Conservation (phyloP, 352 stramenopile species). For the Globisporangium parvum region DNA sequence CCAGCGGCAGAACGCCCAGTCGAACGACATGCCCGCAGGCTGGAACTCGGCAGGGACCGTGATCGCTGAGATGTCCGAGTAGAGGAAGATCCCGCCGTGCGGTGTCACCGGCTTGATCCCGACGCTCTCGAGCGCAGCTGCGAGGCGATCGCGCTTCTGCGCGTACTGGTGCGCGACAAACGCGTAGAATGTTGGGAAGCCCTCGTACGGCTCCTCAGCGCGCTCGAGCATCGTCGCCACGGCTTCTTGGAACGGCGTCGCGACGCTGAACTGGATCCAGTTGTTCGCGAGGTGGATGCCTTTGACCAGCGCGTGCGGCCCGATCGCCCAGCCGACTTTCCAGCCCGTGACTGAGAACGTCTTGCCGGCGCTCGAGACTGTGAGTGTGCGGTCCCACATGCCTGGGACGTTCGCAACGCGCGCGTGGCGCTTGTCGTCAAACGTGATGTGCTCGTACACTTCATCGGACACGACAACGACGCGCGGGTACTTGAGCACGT, state of each 20-base stretch:
- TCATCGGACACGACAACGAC: slow-evolving; percentile 96
- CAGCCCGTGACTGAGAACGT: slow-evolving; percentile 92
- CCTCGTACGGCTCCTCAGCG: slow-evolving; percentile 63
- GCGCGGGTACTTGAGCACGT: slow-evolving; percentile 75
- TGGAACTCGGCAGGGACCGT: slow-evolving; percentile 48
- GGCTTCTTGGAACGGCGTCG: slow-evolving; percentile 82
- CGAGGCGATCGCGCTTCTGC: slow-evolving; percentile 65
- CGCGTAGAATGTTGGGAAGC: slow-evolving; percentile 70
- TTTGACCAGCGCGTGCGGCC: slow-evolving; percentile 64
- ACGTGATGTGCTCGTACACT: slow-evolving; percentile 97
- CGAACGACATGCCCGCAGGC: slow-evolving; percentile 46
- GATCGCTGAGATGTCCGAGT: slow-evolving; percentile 71
- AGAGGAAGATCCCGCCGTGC: slow-evolving; percentile 73
- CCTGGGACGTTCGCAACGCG: slow-evolving; percentile 74
- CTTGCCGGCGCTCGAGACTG: slow-evolving; percentile 89
- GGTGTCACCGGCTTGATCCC: slow-evolving; percentile 61
- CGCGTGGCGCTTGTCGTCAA: slow-evolving; percentile 65
- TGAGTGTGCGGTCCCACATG: slow-evolving; percentile 85
- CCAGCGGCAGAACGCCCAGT: slow-evolving; percentile 92
- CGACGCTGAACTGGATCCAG: slow-evolving; percentile 85
- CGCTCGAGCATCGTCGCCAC: slow-evolving; percentile 74
- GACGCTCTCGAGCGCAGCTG: slow-evolving; percentile 38
- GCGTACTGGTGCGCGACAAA: slow-evolving; percentile 73
- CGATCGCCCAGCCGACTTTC: slow-evolving; percentile 91
- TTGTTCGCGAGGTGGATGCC: slow-evolving; percentile 79